Percentiles rank a stretch among this genome's conserved stretches.
Evolutionary conservation across 2,329 filamentous ascomycete genomes (phyloP).

Genomic region (Ascochyta viciae-villosae): DNA sequence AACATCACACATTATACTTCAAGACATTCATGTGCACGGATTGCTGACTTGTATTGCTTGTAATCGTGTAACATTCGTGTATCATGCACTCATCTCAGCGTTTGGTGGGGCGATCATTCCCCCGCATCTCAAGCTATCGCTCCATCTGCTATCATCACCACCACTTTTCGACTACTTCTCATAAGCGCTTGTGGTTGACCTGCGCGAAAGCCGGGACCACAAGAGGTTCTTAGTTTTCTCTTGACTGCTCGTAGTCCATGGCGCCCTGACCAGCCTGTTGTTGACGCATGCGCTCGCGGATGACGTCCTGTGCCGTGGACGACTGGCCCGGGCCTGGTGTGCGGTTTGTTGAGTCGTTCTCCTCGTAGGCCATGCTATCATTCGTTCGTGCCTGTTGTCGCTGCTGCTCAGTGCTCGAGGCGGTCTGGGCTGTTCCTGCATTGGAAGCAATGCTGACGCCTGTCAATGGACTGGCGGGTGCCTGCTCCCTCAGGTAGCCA

Average conservation of each 20-base stretch:
- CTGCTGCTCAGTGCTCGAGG: slow-evolving; percentile 30
- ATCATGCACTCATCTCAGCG: slow-evolving; percentile 2
- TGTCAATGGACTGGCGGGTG: slow-evolving; percentile 41
- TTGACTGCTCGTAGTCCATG: slow-evolving; percentile 27
- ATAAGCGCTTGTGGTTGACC: not conserved
- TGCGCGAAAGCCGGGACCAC: not conserved
- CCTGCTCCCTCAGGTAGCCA: slow-evolving; percentile 43
- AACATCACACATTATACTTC: not conserved
- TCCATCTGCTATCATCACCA: not conserved
- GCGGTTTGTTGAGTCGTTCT: slow-evolving; percentile 50
- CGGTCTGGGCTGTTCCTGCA: slow-evolving; percentile 40
- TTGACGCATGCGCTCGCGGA: slow-evolving; percentile 60
- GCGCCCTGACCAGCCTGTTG: slow-evolving; percentile 32
- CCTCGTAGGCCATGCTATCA: slow-evolving; percentile 52
- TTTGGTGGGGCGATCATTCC: not conserved
- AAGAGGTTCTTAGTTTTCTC: slow-evolving; percentile 3
- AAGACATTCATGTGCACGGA: not conserved
- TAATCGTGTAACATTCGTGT: not conserved
- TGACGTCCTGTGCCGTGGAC: slow-evolving; percentile 70
- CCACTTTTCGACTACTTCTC: not conserved
- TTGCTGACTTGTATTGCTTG: not conserved
- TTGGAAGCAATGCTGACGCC: slow-evolving; percentile 37
- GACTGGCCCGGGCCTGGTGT: slow-evolving; percentile 45
- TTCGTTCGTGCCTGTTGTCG: slow-evolving; percentile 52
- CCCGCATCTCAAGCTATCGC: not conserved